These are phyloP conservation scores for Amyloporia xantha DNA, from an alignment of 768 basidiomycete species.

Conservation along the genomic window DNA sequence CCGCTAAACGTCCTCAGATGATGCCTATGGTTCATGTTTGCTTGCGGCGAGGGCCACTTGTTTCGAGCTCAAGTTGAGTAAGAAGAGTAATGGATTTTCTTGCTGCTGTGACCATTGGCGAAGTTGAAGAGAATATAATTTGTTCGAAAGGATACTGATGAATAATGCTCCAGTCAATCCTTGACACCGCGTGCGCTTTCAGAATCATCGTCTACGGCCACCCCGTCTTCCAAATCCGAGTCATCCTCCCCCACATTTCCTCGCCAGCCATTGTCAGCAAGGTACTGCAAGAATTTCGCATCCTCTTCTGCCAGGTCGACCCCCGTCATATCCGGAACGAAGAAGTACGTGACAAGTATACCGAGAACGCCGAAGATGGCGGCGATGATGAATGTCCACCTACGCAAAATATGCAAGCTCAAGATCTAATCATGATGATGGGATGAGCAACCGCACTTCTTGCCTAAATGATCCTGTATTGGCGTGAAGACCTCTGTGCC, in stretches of 20 bases:
- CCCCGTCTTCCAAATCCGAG: not conserved
- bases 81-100: not conserved
- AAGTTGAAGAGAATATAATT: not conserved
- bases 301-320: constrained; percentile 64
- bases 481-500: constrained; percentile 68
- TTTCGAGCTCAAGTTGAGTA: not conserved
- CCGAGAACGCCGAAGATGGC: constrained; percentile 61
- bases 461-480: constrained; percentile 58
- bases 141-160: not conserved
- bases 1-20: too few relatives aligned
- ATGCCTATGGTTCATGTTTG: too few relatives aligned
- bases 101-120: not conserved
- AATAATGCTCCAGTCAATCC: not conserved
- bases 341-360: constrained; percentile 60
- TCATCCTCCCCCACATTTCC: constrained; percentile 42
- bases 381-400: constrained; percentile 63
- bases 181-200: not conserved
- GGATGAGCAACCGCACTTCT: constrained; percentile 34
- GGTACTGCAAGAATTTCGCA: constrained; percentile 50
- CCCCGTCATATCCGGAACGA: constrained; percentile 61
- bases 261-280: constrained; percentile 58
- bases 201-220: not conserved
- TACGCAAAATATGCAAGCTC: constrained; percentile 18
- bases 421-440: not conserved
- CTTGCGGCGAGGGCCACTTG: too few relatives aligned